These are phyloP conservation scores for Pseudomassariella vexata DNA, from an alignment of 2,329 filamentous ascomycete species.

Conservation along the genomic window DNA sequence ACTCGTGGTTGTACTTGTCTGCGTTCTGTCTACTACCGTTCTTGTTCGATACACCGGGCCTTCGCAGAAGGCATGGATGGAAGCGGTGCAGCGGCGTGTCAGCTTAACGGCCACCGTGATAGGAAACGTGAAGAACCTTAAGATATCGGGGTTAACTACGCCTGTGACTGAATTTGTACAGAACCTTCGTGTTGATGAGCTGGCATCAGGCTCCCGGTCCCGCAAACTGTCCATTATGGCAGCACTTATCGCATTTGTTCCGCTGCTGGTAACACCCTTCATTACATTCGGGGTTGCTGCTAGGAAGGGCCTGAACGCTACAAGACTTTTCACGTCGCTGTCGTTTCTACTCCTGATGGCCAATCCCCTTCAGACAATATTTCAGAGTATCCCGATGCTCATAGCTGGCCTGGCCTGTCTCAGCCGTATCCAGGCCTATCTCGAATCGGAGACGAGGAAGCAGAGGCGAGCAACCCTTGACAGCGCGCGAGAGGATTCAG, in stretches of 20 bases:
- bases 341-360: constrained; percentile 33
- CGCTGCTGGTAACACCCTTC: constrained; percentile 14
- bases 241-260: constrained; percentile 21
- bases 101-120: constrained; percentile 26
- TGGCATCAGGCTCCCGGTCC: constrained; percentile 28
- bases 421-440: constrained; percentile 31
- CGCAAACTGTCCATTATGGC: constrained; percentile 27
- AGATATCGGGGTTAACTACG: constrained; percentile 29
- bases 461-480: no score
- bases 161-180: constrained; percentile 23
- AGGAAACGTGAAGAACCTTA: constrained; percentile 35
- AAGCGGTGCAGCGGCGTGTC: constrained; percentile 24
- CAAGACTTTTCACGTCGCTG: constrained; percentile 33
- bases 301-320: constrained; percentile 13
- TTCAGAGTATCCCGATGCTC: constrained; percentile 30
- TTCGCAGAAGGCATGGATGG: constrained; percentile 30
- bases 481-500: no score
- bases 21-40: constrained; percentile 12
- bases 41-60: constrained; percentile 16
- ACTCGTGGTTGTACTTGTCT: constrained; percentile 32
- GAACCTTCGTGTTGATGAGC: constrained; percentile 28
- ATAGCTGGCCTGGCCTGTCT: constrained; percentile 32
- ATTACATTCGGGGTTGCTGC: constrained; percentile 26
- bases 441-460: constrained; percentile 19
- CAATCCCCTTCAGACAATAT: constrained; percentile 31